phyloP scores from a whole-genome alignment of 1,284 basidiomycete species.

The Tilletia indica region DNA sequence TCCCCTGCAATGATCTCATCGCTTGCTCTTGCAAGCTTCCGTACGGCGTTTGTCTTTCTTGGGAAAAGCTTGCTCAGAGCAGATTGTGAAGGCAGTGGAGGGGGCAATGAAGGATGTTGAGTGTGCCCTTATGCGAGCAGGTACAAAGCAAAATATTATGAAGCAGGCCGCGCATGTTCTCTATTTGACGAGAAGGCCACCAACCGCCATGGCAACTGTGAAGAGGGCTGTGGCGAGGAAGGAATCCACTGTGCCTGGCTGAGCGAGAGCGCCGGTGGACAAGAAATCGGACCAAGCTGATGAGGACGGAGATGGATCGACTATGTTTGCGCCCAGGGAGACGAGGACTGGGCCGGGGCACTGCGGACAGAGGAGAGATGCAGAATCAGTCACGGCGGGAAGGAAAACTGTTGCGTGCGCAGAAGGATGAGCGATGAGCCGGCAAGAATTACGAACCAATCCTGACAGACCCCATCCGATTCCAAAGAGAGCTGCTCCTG shows the following conservation, averaged over 20 bases:
- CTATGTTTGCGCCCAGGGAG: not conserved
- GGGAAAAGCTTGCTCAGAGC: no score
- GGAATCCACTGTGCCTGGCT: slow-evolving; percentile 7
- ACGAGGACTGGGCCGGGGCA: not conserved
- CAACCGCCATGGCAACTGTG: not conserved
- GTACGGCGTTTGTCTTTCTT: no score
- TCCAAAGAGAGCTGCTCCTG: slow-evolving; percentile 48
- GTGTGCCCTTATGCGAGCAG: not conserved
- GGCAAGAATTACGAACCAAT: slow-evolving; percentile 24
- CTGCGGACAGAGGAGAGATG: not conserved
- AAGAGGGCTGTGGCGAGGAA: not conserved
- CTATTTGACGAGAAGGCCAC: not conserved
- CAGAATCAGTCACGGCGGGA: no score
- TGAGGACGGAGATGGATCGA: not conserved
- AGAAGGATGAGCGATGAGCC: no score
- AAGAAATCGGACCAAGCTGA: not conserved
- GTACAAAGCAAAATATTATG: no score
- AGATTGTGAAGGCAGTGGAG: not conserved
- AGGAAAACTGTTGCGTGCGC: no score
- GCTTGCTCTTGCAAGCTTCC: no score
- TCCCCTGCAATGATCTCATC: no score
- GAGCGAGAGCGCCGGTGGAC: not conserved
- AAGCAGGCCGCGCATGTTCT: no score
- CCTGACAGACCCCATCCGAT: slow-evolving; percentile 51
- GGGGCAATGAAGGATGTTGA: not conserved